phyloP scores from a whole-genome alignment of 2,329 filamentous ascomycete genomes.

The Fusarium liriodendri region DNA sequence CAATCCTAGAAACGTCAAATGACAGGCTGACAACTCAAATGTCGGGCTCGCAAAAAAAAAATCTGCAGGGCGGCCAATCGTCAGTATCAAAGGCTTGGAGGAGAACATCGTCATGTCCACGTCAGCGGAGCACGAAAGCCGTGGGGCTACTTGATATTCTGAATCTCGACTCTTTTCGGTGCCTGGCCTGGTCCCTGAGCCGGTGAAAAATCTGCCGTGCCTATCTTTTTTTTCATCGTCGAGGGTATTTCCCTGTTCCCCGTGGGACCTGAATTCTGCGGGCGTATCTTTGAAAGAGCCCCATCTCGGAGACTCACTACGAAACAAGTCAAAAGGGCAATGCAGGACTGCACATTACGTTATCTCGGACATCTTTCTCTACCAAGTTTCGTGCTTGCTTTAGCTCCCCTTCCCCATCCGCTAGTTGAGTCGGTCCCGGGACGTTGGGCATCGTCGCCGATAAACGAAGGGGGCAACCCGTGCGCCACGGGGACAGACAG shows the following conservation, averaged over 20 bases:
- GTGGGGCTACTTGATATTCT: constrained; percentile 9
- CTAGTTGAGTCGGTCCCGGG: constrained; percentile 3
- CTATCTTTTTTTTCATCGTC: background rate
- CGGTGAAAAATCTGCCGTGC: background rate
- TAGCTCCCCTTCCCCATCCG: background rate
- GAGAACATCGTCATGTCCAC: constrained; percentile 32
- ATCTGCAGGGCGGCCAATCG: constrained; percentile 1
- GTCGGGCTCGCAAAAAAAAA: background rate
- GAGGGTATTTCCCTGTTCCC: background rate
- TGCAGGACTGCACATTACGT: background rate
- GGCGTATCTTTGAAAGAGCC: background rate
- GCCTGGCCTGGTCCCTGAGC: background rate
- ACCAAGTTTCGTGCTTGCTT: background rate
- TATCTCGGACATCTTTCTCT: background rate
- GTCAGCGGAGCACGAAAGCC: constrained; percentile 29
- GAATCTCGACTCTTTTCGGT: background rate
- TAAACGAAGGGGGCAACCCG: constrained; percentile 15
- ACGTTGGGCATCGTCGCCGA: constrained; percentile 24
- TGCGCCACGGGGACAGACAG: background rate
- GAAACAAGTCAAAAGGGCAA: background rate
- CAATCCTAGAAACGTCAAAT: constrained; percentile 1
- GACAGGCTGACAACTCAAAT: constrained; percentile 18
- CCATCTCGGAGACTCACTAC: background rate
- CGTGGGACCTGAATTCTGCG: background rate
- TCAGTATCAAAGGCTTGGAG: background rate